Percentiles rank a stretch among this genome's conserved stretches.
Conservation (phyloP, 441 rosid species). For the Isatis lusitanica region DNA sequence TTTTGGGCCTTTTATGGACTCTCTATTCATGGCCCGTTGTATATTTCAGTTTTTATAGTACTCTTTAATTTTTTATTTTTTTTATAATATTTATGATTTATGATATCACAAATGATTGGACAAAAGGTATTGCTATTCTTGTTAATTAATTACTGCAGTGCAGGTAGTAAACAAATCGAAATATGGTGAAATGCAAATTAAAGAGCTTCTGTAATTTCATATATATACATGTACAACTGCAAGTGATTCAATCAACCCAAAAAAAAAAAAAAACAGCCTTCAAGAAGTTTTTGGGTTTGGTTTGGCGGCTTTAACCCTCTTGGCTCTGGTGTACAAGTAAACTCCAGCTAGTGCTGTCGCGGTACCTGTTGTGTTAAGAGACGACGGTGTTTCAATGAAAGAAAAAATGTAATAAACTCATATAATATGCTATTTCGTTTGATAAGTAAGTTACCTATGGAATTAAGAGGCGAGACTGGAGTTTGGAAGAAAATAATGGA, state of each 20-base stretch:
- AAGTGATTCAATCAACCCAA: neutral
- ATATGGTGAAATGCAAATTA: neutral
- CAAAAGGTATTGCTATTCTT: too few relatives aligned
- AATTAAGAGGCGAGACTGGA: slow-evolving; percentile 49
- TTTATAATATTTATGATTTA: too few relatives aligned
- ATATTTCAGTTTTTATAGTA: neutral
- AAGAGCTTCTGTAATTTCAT: neutral
- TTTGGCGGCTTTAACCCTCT: slow-evolving; percentile 38
- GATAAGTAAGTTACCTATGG: slow-evolving; percentile 40
- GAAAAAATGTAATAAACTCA: too few relatives aligned
- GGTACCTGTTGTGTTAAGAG: slow-evolving; percentile 44
- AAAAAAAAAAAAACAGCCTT: neutral
- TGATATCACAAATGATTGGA: too few relatives aligned
- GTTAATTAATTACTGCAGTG: too few relatives aligned
- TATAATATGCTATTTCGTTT: too few relatives aligned
- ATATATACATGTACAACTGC: slow-evolving; percentile 2
- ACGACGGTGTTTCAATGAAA: too few relatives aligned
- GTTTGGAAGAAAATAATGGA: slow-evolving; percentile 58
- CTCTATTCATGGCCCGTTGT: neutral
- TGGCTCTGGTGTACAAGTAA: slow-evolving; percentile 52
- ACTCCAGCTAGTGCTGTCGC: slow-evolving; percentile 65
- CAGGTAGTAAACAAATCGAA: neutral
- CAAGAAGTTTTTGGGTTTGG: slow-evolving; percentile 35
- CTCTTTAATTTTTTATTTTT: too few relatives aligned
- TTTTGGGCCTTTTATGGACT: neutral